Evolutionary conservation across 2,329 filamentous ascomycete genomes (phyloP).

Genomic region (Aureobasidium subglaciale): DNA sequence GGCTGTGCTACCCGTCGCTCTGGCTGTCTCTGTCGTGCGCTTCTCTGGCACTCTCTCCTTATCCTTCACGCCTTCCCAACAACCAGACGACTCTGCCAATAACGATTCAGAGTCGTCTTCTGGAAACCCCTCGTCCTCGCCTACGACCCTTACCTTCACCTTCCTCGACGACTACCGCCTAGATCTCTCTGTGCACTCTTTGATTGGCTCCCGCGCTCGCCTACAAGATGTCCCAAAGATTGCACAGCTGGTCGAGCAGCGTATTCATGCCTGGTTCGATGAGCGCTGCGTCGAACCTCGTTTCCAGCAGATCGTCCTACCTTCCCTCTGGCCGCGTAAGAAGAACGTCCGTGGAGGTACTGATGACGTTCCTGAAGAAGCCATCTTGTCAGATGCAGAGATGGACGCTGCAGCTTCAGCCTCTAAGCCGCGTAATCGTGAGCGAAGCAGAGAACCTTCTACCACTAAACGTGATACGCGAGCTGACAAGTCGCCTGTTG

Average conservation of each 20-base stretch:
- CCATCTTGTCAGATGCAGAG: conserved; percentile 11
- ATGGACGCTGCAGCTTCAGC: background rate
- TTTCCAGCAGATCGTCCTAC: conserved; percentile 79
- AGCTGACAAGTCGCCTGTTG: background rate
- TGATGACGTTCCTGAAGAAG: conserved; percentile 36
- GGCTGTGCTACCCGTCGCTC: conserved; percentile 82
- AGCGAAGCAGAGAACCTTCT: conserved; percentile 5
- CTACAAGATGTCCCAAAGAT: conserved; percentile 85
- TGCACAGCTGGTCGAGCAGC: conserved; percentile 71
- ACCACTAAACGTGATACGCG: background rate
- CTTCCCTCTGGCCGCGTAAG: conserved; percentile 76
- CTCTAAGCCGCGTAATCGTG: background rate
- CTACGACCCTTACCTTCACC: conserved; percentile 85
- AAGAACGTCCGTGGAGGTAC: conserved; percentile 72
- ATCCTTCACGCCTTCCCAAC: conserved; percentile 71
- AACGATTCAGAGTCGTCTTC: conserved; percentile 16
- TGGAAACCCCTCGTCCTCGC: conserved; percentile 20
- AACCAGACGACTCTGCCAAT: conserved; percentile 17
- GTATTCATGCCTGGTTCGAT: conserved; percentile 81
- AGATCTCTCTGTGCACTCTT: conserved; percentile 72
- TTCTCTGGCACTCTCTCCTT: conserved; percentile 94
- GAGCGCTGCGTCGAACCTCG: conserved; percentile 78
- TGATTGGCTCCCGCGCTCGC: conserved; percentile 71
- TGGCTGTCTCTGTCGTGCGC: conserved; percentile 83
- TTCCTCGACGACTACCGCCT: conserved; percentile 85